Evolutionary conservation across 805 yeast species (phyloP), one percentile per base, ranked within the genome.

Genomic region (Lipomyces spencermartinsiae): DNA sequence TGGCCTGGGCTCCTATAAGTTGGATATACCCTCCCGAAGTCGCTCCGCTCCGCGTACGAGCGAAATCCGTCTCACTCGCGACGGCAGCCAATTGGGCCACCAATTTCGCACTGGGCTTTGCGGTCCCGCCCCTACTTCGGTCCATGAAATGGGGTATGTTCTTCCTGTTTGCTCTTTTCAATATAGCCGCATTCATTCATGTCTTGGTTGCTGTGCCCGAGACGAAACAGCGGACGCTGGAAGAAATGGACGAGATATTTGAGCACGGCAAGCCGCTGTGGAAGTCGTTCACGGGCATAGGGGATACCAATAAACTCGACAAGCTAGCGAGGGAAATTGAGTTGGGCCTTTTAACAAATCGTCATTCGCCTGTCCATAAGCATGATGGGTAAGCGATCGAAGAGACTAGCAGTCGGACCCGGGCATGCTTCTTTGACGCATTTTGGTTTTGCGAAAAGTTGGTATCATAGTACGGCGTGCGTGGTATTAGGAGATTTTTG

Each of bases 151-250:
- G n/a, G n/a, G 33, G 89, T 69, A 86, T 89, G 68, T 90, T 89
- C 78, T 77, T 89, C 61, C 86, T 90, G 79, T 90, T 90, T 77
- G 90, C 91, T 8, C 76, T 80, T 37, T 82, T 89, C 69, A 62
- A 70, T 12, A 43, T 66, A 7, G 29, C 37, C 55, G 69, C 69
- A 9, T 63, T 57, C 62, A 55, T 69, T 10, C 62, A 97, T 4
- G 87, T 89, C 31, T 86, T 83, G 78, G 83, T 82, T 64, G 80
- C 87, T 59, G 91, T 89, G 76, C 97, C 97, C 0, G 97, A 93
- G 77, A 92, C 97, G 1, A 92, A 90, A 73, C 97, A 97, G 12
- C 86, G 92, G 76, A 79, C 60, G n/a, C n/a, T n/a, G n/a, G n/a
- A n/a, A n/a, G n/a, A n/a, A n/a, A n/a, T n/a, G n/a, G n/a, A n/a